Evolutionary conservation across 768 basidiomycete species (phyloP), one percentile per base, ranked within the genome.

Genomic region (Russula sp.): DNA sequence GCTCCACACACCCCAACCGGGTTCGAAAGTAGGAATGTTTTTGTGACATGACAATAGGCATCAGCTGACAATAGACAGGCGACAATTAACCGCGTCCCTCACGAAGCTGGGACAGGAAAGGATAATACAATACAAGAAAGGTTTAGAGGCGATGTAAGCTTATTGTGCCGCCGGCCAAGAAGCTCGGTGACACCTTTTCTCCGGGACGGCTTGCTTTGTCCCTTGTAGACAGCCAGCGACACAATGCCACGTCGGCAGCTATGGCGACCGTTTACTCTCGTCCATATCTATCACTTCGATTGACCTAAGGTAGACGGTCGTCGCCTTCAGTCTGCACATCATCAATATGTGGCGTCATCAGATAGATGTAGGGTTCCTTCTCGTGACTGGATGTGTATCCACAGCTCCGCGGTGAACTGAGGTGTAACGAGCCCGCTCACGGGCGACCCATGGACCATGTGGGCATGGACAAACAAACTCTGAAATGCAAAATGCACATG

Each of bases 201-300:
- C 42, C 42, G 6, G 4, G 7, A 4, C 42, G 6, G 18, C 10
- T 47, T 47, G n/a, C 37, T 47, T n/a, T 7, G 35, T 11, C 34
- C 20, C 52, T 53, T 37, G 52, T 10, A 37, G 42, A n/a, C 2
- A 31, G 34, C 57, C 32, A 52, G 40, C 31, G 8, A 32, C 13
- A 13, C n/a, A 16, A 32, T 40, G 44, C 57, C 39, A 59, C 57
- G 47, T 59, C 49, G 49, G 57, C 37, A 58, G 49, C 48, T 32
- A 32, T 59, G 48, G 31, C 49, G 58, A 59, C 58, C 32, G 49
- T 18, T n/a, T 16, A 18, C 34, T n/a, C 20, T 49, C 48, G 47
- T 31, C 47, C 47, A 48, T 49, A 57, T 49, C 57, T 47, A 35
- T 32, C n/a, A 50, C 3, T 22, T 10, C 7, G 20, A 9, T 48